These are phyloP conservation scores for Ramicandelaber brevisporus DNA, from an alignment of 192 early-diverging fungal species.

Conservation along the genomic window DNA sequence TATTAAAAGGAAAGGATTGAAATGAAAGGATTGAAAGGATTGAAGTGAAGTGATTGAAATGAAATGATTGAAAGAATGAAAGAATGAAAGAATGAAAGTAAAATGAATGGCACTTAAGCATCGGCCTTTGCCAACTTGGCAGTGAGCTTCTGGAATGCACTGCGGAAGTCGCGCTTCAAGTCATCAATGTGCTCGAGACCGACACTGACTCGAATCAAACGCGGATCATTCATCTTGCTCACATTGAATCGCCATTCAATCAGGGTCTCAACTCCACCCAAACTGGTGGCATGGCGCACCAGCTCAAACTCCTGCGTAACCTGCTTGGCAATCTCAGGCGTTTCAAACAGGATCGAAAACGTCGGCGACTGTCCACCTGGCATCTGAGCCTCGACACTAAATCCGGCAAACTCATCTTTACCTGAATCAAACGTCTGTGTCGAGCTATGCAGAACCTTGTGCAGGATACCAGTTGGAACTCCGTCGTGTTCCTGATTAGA, in stretches of 20 bases:
- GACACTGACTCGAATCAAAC: conserved; percentile 29
- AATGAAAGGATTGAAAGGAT: too few species aligned
- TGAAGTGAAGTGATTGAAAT: too few species aligned
- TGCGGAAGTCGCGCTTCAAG: conserved; percentile 26
- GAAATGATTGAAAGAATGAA: too few species aligned
- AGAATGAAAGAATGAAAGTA: too few species aligned
- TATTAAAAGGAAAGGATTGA: too few species aligned
- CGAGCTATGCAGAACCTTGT: conserved; percentile 12
- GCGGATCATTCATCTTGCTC: conserved; percentile 14
- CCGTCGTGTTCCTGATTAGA: too few species aligned
- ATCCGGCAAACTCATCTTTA: too few species aligned
- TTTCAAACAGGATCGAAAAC: conserved; percentile 16
- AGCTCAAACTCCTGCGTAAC: conserved; percentile 15
- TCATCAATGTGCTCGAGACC: conserved; percentile 41
- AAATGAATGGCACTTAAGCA: too few species aligned
- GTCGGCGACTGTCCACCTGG: conserved; percentile 14
- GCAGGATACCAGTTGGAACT: too few species aligned
- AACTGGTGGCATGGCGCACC: conserved; percentile 26
- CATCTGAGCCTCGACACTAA: conserved; percentile 10
- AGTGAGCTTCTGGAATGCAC: conserved; percentile 11
- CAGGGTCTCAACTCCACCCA: conserved; percentile 37
- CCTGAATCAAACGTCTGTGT: too few species aligned
- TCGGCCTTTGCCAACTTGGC: conserved; percentile 3
- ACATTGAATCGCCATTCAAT: conserved; percentile 32
- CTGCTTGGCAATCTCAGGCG: conserved; percentile 17